A percentile compares a stretch with the other conserved stretches of the same genome.
These are phyloP conservation scores for Iberis pinnata DNA, from an alignment of 345 rosid species.

Conservation along the genomic window DNA sequence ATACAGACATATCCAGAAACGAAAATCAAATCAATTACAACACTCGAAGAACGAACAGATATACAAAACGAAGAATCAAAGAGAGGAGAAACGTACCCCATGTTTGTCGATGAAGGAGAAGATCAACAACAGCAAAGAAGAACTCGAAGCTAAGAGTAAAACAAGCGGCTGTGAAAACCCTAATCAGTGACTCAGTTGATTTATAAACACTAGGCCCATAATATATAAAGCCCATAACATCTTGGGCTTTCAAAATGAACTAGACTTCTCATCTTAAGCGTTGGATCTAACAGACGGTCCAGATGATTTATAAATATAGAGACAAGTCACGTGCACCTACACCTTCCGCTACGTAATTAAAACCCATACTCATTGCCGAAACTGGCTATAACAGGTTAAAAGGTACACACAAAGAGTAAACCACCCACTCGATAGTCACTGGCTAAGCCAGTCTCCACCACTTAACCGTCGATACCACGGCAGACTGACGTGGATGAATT, in stretches of 20 bases:
- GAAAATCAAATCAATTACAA: background rate
- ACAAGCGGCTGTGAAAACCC: slow-evolving; percentile 26
- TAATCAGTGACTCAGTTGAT: slow-evolving; percentile 2
- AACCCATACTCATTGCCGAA: no score
- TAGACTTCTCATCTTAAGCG: background rate
- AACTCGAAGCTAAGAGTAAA: no score
- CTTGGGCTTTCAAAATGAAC: background rate
- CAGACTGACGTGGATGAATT: slow-evolving; percentile 5
- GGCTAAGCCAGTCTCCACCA: slow-evolving; percentile 11
- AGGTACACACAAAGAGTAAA: no score
- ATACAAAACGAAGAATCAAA: slow-evolving; percentile 5
- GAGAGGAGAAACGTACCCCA: slow-evolving; percentile 22
- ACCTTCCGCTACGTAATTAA: no score
- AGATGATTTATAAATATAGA: background rate
- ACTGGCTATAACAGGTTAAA: no score
- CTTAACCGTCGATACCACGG: slow-evolving; percentile 28
- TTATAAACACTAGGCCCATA: slow-evolving; percentile 6
- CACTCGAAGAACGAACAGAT: background rate
- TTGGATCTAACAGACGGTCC: background rate
- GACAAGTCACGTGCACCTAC: no score
- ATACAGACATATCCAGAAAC: no score
- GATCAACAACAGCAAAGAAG: slow-evolving; percentile 11
- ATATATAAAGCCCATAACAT: background rate
- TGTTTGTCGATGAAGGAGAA: slow-evolving; percentile 23
- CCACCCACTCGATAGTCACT: no score